Evolutionary conservation across 768 basidiomycete species (phyloP).

Genomic region (Botryobasidium botryosum): DNA sequence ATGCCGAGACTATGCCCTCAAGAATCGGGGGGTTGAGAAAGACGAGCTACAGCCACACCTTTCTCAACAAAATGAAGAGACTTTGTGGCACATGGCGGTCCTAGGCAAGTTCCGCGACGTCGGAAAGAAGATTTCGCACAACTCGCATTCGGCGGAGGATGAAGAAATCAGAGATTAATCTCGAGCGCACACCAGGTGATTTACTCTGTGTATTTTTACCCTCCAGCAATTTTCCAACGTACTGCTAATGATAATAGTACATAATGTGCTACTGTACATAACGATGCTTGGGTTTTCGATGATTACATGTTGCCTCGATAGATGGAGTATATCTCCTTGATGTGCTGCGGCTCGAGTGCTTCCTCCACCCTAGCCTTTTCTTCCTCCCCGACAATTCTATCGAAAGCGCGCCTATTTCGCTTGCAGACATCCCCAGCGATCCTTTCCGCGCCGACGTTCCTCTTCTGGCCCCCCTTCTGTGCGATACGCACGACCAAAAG

Average conservation of each 20-base stretch:
- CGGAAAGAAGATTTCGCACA: too few species aligned
- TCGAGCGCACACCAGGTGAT: too few species aligned
- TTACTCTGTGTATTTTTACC: too few species aligned
- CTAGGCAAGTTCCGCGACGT: too few species aligned
- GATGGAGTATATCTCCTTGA: slow-evolving; percentile 10
- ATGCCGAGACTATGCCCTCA: slow-evolving; percentile 47
- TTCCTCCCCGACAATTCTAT: neutral
- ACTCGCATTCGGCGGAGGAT: too few species aligned
- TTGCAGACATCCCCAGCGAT: slow-evolving; percentile 5
- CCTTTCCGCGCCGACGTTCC: slow-evolving; percentile 9
- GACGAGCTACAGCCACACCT: slow-evolving; percentile 55
- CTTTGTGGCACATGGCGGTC: too few species aligned
- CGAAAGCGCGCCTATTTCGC: neutral
- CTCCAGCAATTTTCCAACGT: too few species aligned
- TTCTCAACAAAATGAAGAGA: too few species aligned
- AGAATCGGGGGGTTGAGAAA: slow-evolving; percentile 37
- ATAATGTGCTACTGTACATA: too few species aligned
- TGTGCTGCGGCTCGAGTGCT: slow-evolving; percentile 10
- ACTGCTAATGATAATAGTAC: too few species aligned
- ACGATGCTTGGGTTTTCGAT: too few species aligned
- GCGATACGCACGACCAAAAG: slow-evolving; percentile 1
- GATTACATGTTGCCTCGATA: slow-evolving; percentile 11
- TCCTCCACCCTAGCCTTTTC: slow-evolving; percentile 3
- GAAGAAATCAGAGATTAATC: too few species aligned
- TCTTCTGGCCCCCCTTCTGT: slow-evolving; percentile 2